phyloP scores from a whole-genome alignment of 768 basidiomycete genomes.

The Scleroderma citrinum region DNA sequence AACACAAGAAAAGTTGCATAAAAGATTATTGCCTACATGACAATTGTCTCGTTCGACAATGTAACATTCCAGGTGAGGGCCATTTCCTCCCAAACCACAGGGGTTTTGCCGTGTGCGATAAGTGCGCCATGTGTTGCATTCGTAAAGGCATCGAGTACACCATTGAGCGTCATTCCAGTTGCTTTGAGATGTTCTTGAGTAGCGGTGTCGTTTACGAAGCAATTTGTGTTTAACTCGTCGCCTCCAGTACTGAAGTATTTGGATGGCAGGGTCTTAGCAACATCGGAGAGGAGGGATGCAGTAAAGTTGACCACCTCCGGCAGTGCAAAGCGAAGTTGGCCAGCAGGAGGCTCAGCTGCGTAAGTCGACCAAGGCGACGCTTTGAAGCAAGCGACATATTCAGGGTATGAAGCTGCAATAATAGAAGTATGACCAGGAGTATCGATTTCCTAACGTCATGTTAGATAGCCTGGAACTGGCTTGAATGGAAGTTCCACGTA shows the following conservation, averaged over 20 bases:
- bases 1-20: neutral
- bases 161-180: conserved; percentile 48
- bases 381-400: conserved; percentile 62
- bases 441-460: conserved; percentile 60
- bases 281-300: conserved; percentile 42
- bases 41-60: conserved; percentile 36
- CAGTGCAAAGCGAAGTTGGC: conserved; percentile 72
- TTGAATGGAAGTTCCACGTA: too few species aligned
- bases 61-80: conserved; percentile 33
- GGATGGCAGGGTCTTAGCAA: conserved; percentile 48
- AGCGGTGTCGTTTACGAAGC: conserved; percentile 58
- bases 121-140: conserved; percentile 54
- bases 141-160: conserved; percentile 62
- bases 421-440: conserved; percentile 76
- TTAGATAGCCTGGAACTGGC: neutral
- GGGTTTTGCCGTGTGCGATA: conserved; percentile 54
- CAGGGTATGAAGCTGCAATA: conserved; percentile 61
- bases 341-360: conserved; percentile 74
- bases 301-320: conserved; percentile 57
- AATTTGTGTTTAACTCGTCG: conserved; percentile 68
- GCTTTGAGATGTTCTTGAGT: conserved; percentile 50
- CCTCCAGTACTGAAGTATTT: conserved; percentile 75
- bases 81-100: conserved; percentile 81
- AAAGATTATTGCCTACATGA: conserved; percentile 26
- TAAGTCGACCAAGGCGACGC: conserved; percentile 53